A percentile compares a stretch with the other conserved stretches of the same genome.
These are phyloP conservation scores for Echites panduratus DNA, from an alignment of 257 asterid species.

Conservation along the genomic window DNA sequence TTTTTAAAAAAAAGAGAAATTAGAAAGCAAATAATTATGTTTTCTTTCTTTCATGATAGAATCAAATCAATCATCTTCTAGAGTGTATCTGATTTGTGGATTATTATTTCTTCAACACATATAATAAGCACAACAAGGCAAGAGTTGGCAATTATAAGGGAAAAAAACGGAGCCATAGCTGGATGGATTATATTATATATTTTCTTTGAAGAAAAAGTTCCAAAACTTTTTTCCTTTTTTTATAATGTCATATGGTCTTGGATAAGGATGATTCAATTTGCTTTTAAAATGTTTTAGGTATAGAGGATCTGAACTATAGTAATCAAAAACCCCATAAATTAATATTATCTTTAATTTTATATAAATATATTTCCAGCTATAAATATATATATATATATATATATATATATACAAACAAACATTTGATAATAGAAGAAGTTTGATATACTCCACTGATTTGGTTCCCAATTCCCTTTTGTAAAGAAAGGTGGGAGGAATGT, in stretches of 20 bases:
- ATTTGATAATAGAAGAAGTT: background rate
- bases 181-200: background rate
- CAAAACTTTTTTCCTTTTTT: background rate
- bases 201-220: background rate
- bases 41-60: too few species aligned
- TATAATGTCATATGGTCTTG: background rate
- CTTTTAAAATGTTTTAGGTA: conserved; percentile 1
- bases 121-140: background rate
- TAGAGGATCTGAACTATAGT: background rate
- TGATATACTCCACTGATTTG: conserved; percentile 2
- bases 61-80: too few species aligned
- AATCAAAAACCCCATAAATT: background rate
- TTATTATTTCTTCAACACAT: too few species aligned
- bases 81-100: too few species aligned
- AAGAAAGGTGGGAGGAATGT: background rate
- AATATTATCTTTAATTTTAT: background rate
- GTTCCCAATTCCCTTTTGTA: background rate
- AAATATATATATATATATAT: too few species aligned
- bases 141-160: background rate
- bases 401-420: too few species aligned
- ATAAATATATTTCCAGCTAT: background rate
- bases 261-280: background rate
- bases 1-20: too few species aligned
- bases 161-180: background rate
- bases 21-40: too few species aligned